phyloP scores from a whole-genome alignment of 1,284 basidiomycete genomes.

The Leucoagaricus sp. region DNA sequence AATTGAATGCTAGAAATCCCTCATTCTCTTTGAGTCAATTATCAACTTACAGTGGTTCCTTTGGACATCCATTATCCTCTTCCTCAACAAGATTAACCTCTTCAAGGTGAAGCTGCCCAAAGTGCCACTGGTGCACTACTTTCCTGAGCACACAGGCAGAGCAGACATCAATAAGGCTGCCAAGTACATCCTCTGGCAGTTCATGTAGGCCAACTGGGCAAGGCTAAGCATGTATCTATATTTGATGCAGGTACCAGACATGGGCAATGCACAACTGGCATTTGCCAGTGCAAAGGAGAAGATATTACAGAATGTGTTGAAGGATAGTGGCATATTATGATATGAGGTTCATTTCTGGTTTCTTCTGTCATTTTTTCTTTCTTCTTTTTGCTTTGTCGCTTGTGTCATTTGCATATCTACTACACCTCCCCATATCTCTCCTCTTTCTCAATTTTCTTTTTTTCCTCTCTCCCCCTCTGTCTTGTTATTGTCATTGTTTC shows the following conservation, averaged over 20 bases:
- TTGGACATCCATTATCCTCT: conserved; percentile 86
- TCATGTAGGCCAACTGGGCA: conserved; percentile 93
- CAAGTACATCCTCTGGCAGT: conserved; percentile 83
- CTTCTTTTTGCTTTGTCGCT: no score
- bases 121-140: conserved; percentile 87
- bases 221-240: conserved; percentile 90
- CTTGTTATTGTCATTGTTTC: no score
- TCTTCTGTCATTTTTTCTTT: no score
- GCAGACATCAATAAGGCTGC: conserved; percentile 84
- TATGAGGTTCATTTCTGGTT: no score
- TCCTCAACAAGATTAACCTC: conserved; percentile 96
- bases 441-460: no score
- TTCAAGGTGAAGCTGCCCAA: conserved; percentile 92
- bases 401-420: no score
- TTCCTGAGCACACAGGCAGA: conserved; percentile 83
- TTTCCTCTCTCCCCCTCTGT: no score
- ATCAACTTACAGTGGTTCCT: conserved; percentile 95
- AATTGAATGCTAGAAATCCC: conserved; percentile 96
- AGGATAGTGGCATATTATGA: conserved; percentile 80
- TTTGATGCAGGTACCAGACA: conserved; percentile 81
- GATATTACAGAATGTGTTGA: conserved; percentile 90
- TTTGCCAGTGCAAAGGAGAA: conserved; percentile 98
- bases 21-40: conserved; percentile 95
- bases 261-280: conserved; percentile 83
- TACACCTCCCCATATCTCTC: no score